A percentile compares a stretch with the other conserved stretches of the same genome.
These are phyloP conservation scores for Magnaporthiopsis rhizophila DNA, from an alignment of 2,329 filamentous ascomycete species.

Conservation along the genomic window DNA sequence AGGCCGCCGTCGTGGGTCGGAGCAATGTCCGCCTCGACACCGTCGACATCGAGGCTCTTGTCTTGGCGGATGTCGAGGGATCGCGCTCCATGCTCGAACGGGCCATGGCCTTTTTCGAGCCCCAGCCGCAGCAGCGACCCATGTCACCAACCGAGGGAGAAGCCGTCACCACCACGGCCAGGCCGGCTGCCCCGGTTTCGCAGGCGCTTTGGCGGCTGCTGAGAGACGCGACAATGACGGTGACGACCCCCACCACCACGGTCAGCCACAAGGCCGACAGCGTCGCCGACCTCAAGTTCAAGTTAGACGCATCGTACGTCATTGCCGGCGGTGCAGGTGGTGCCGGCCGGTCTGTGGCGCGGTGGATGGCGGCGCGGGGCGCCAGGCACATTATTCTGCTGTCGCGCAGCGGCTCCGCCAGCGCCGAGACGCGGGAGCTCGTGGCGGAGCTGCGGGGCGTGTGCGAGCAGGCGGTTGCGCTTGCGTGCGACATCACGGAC, in stretches of 20 bases:
- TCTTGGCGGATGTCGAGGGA: constrained; percentile 7
- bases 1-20: not conserved
- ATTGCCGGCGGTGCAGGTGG: constrained; percentile 21
- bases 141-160: not conserved
- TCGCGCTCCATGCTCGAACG: constrained; percentile 9
- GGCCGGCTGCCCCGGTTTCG: not conserved
- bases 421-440: constrained; percentile 7
- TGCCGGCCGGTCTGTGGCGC: constrained; percentile 16
- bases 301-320: constrained; percentile 16
- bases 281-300: constrained; percentile 5
- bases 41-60: constrained; percentile 5
- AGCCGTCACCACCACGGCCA: not conserved
- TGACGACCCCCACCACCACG: not conserved
- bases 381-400: constrained; percentile 15
- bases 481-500: constrained; percentile 4
- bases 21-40: constrained; percentile 6
- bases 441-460: constrained; percentile 8
- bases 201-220: not conserved
- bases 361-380: constrained; percentile 16
- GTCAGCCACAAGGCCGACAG: not conserved
- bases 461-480: constrained; percentile 3
- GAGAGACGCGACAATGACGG: not conserved
- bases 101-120: not conserved
- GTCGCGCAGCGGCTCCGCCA: constrained; percentile 12
- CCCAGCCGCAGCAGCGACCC: not conserved